phyloP scores from a whole-genome alignment of 139 green algal species.

The Picochlorum sp. region DNA sequence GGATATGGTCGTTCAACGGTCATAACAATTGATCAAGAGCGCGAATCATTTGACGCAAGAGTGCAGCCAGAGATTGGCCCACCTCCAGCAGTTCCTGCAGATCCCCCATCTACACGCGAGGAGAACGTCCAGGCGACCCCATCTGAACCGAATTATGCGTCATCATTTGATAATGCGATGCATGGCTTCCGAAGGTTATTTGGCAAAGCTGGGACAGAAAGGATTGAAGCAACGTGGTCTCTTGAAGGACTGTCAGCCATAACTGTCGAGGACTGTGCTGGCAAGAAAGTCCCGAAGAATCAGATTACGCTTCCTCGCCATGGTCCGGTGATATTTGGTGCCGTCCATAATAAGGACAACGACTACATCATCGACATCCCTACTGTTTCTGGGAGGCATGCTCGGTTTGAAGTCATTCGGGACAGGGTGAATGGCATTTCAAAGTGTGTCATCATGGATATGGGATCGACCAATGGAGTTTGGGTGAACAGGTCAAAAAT shows the following conservation, averaged over 20 bases:
- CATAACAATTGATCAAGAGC: too few species aligned
- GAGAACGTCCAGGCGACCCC: too few species aligned
- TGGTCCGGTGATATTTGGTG: slow-evolving; percentile 13
- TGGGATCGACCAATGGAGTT: slow-evolving; percentile 34
- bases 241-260: neutral
- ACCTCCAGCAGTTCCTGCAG: too few species aligned
- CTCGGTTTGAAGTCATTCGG: slow-evolving; percentile 25
- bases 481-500: slow-evolving; percentile 29
- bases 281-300: slow-evolving; percentile 1
- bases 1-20: too few species aligned
- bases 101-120: too few species aligned
- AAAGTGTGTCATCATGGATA: slow-evolving; percentile 26
- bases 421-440: neutral
- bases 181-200: neutral
- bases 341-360: neutral
- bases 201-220: neutral
- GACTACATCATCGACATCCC: slow-evolving; percentile 33
- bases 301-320: slow-evolving; percentile 15
- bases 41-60: too few species aligned
- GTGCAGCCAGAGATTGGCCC: too few species aligned
- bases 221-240: slow-evolving; percentile 2
- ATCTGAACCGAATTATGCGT: too few species aligned
- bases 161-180: neutral
- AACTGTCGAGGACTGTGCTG: slow-evolving; percentile 1
- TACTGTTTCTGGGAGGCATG: slow-evolving; percentile 27